These are phyloP conservation scores for Chlamydomonas reinhardtii DNA, from an alignment of 163 green algal genomes.

Conservation along the genomic window DNA sequence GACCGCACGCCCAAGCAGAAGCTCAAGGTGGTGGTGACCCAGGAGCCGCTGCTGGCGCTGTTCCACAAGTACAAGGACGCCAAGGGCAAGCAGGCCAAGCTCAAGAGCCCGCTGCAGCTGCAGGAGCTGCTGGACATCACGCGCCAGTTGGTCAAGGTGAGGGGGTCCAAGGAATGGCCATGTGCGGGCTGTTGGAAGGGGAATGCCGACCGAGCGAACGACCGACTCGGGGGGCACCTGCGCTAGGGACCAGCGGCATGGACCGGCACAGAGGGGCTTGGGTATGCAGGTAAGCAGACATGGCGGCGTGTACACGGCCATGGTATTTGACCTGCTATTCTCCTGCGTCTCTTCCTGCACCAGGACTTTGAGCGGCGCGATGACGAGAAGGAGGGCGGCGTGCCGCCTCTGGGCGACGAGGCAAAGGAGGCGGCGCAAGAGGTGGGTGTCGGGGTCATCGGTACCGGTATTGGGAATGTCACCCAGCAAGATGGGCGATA, in stretches of 20 bases:
- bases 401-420: not conserved
- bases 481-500: too few species aligned
- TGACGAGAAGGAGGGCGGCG: constrained; percentile 15
- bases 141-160: constrained; percentile 77
- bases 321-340: too few species aligned
- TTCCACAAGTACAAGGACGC: constrained; percentile 92
- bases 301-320: too few species aligned
- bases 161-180: too few species aligned
- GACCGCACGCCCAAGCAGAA: constrained; percentile 99
- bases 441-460: constrained; percentile 37
- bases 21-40: constrained; percentile 90
- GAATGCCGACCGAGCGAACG: too few species aligned
- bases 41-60: constrained; percentile 84
- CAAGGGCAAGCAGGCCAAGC: constrained; percentile 97
- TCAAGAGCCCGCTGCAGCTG: constrained; percentile 93
- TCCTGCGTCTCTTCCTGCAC: too few species aligned
- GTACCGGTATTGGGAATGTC: too few species aligned
- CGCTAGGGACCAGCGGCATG: too few species aligned
- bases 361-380: constrained; percentile 42
- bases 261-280: too few species aligned
- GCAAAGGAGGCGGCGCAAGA: constrained; percentile 72
- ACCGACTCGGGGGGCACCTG: too few species aligned
- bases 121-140: constrained; percentile 96
- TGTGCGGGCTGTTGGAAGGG: too few species aligned
- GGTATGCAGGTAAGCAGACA: too few species aligned